Evolutionary conservation across 1,139 yeast genomes (phyloP), one percentile per base, ranked within the genome.

Genomic region (Debaryomyces udenii): DNA sequence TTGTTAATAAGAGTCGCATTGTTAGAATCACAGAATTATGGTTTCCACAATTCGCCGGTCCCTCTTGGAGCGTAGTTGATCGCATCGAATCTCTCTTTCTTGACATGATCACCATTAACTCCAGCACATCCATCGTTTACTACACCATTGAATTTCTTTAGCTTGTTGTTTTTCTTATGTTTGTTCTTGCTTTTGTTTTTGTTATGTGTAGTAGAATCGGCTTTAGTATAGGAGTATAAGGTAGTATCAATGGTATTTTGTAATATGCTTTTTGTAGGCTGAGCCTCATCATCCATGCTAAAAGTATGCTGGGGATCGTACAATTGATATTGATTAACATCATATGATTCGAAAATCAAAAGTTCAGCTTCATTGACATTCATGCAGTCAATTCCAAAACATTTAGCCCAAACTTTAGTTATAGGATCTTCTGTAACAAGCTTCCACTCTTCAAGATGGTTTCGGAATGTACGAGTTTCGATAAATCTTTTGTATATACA

Each of bases 51-150:
- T 40, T 72, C 58, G 2, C 84, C 84, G 7, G 53, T 46, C 3
- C 79, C 80, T 56, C 85, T 68, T 26, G 82, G 80, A 2, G 82
- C 84, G 60, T 66, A 79, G 39, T 71, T 72, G 33, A 76, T 73
- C 4, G 68, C 62, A 38, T 69, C 69, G 49, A 68, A 76, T 17
- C 64, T 64, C 49, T 77, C 81, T 35, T 61, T 61, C 37, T 61
- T 66, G 14, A 70, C 66, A 6, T 42, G 26, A 24, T 57, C 60
- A 3, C 66, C 68, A 37, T 55, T 53, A 6, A 48, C 29, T 10
- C 48, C 56, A 15, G 55, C 42, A 9, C 38, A 37, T 5, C 44
- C 50, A 28, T 49, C 51, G 9, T 45, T 43, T 1, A 57, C 58
- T 1, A 57, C 31, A 2, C 38, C 36, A n/a, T 17, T 27, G 17